Conservation (phyloP, 2,329 filamentous ascomycete genomes). For the Samsoniella hepiali region DNA sequence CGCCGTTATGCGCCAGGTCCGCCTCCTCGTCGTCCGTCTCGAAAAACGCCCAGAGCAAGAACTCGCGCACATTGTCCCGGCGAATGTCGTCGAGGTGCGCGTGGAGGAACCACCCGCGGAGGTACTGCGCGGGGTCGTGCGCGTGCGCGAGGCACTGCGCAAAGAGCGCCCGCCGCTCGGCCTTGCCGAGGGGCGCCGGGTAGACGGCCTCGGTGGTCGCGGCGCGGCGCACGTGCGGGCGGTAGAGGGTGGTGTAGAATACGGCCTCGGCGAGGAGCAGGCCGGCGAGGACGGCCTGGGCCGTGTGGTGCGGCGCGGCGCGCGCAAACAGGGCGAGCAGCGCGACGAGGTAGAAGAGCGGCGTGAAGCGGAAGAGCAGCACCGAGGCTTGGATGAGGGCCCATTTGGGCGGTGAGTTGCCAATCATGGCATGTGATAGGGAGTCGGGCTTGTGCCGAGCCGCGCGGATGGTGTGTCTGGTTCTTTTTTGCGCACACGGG, state of each 20-base stretch:
- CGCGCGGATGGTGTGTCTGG: background rate
- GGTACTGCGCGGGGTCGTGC: constrained; percentile 52
- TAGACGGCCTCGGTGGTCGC: constrained; percentile 38
- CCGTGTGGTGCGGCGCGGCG: constrained; percentile 20
- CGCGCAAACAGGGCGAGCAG: constrained; percentile 28
- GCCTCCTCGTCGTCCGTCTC: constrained; percentile 34
- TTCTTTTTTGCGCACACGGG: background rate
- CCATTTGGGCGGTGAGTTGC: constrained; percentile 37
- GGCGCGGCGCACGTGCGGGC: constrained; percentile 41
- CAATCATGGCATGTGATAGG: constrained; percentile 32
- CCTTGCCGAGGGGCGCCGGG: constrained; percentile 31
- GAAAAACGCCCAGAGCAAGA: constrained; percentile 66
- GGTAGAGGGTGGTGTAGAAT: constrained; percentile 43
- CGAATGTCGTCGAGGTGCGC: constrained; percentile 55
- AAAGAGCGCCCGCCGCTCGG: constrained; percentile 55
- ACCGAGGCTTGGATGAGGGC: constrained; percentile 46
- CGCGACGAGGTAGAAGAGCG: constrained; percentile 36
- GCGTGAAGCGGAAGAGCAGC: constrained; percentile 42
- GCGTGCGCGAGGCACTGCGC: constrained; percentile 53
- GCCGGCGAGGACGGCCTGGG: constrained; percentile 25
- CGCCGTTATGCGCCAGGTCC: constrained; percentile 20
- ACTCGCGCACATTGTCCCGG: constrained; percentile 66
- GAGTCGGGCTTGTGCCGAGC: background rate
- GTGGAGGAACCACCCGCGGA: constrained; percentile 65
- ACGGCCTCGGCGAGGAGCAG: constrained; percentile 39